A percentile compares a stretch with the other conserved stretches of the same genome.
These are phyloP conservation scores for Globisporangium nagaii DNA, from an alignment of 352 stramenopile genomes.

Conservation along the genomic window DNA sequence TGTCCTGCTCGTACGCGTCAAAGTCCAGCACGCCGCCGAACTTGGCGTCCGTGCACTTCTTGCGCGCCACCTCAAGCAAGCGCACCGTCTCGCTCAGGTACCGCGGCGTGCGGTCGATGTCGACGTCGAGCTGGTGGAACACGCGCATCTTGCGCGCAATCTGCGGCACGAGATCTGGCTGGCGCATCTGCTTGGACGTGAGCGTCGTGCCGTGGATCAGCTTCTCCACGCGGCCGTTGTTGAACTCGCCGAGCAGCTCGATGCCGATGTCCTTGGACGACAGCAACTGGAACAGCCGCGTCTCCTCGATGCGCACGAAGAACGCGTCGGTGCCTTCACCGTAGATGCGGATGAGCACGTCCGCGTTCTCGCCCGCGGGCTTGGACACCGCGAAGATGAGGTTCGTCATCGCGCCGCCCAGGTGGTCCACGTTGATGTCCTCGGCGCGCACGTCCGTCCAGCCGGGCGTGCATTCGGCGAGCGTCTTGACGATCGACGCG, in stretches of 20 bases:
- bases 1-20: slow-evolving; percentile 29
- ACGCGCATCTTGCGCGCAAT: slow-evolving; percentile 64
- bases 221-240: slow-evolving; percentile 70
- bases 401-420: slow-evolving; percentile 83
- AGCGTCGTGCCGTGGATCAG: slow-evolving; percentile 67
- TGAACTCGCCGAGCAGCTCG: slow-evolving; percentile 68
- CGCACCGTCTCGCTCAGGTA: slow-evolving; percentile 53
- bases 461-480: slow-evolving; percentile 48
- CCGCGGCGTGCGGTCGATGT: slow-evolving; percentile 49
- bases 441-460: slow-evolving; percentile 49
- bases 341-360: slow-evolving; percentile 79
- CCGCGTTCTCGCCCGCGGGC: slow-evolving; percentile 41
- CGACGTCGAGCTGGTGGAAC: slow-evolving; percentile 70
- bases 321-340: slow-evolving; percentile 79
- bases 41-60: slow-evolving; percentile 42
- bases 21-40: slow-evolving; percentile 49
- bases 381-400: slow-evolving; percentile 82
- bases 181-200: slow-evolving; percentile 67
- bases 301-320: slow-evolving; percentile 76
- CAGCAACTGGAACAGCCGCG: slow-evolving; percentile 66
- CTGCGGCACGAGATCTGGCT: slow-evolving; percentile 28
- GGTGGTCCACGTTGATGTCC: slow-evolving; percentile 54
- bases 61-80: slow-evolving; percentile 48
- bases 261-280: slow-evolving; percentile 68
- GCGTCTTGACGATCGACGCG: slow-evolving; percentile 53